Conservation (phyloP, 441 rosid species). For the Theobroma grandiflorum region DNA sequence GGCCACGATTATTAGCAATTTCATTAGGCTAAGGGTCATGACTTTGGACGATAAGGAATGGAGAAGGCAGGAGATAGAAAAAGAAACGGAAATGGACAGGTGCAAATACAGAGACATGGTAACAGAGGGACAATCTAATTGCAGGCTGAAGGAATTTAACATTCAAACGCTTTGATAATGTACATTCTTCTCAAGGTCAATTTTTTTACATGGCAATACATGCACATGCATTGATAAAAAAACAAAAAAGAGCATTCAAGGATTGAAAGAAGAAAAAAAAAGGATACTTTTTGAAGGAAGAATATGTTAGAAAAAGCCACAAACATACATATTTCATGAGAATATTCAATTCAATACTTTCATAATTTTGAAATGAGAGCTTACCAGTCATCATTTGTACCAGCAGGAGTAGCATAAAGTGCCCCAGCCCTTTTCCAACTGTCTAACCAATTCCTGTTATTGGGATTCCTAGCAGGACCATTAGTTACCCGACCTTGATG, state of each 20-base stretch:
- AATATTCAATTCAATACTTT: not conserved
- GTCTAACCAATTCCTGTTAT: constrained; percentile 67
- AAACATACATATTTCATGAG: not conserved
- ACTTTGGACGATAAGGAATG: not conserved
- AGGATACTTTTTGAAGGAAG: not conserved
- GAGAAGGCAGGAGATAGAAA: not conserved
- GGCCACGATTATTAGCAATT: not conserved
- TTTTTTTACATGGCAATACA: not conserved
- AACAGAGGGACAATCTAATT: not conserved
- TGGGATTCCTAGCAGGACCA: constrained; percentile 70
- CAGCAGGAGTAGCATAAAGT: constrained; percentile 84
- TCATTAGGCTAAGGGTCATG: not conserved
- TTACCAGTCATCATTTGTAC: constrained; percentile 98
- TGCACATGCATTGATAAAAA: not conserved
- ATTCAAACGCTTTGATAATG: not conserved
- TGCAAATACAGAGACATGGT: no score
- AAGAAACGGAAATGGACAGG: not conserved
- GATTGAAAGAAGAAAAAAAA: not conserved
- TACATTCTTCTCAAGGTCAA: not conserved
- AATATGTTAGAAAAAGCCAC: not conserved
- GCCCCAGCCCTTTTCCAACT: constrained; percentile 77
- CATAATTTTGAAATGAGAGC: constrained; percentile 14
- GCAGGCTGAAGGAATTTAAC: not conserved
- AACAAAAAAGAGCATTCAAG: not conserved
- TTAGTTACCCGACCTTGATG: constrained; percentile 76